phyloP scores from a whole-genome alignment of 2,329 filamentous ascomycete genomes.

The Penicillium sp. region DNA sequence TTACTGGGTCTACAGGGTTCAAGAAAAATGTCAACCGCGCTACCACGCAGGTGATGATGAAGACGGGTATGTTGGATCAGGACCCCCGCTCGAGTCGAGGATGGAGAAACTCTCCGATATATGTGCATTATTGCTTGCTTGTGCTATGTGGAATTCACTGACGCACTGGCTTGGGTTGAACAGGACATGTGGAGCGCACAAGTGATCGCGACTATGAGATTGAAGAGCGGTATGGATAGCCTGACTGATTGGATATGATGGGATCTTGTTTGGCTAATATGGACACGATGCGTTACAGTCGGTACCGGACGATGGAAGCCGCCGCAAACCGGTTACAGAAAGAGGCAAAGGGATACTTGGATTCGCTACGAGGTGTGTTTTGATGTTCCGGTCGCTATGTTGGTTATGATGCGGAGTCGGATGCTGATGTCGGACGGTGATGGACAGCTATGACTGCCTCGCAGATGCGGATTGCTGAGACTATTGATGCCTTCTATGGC shows the following conservation, averaged over 20 bases:
- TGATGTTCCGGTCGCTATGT: too few species aligned
- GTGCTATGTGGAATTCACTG: background rate
- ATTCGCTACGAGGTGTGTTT: slow-evolving; percentile 86
- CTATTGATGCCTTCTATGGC: slow-evolving; percentile 97
- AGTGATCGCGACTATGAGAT: slow-evolving; percentile 98
- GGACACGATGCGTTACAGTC: slow-evolving; percentile 46
- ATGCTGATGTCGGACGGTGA: too few species aligned
- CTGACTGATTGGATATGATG: background rate
- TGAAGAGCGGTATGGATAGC: slow-evolving; percentile 62
- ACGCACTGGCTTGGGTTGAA: background rate
- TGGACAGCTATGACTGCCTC: slow-evolving; percentile 86
- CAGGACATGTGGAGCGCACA: slow-evolving; percentile 92
- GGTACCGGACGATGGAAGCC: slow-evolving; percentile 94
- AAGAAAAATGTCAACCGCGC: slow-evolving; percentile 98
- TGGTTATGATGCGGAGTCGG: too few species aligned
- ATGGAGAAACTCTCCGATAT: too few species aligned
- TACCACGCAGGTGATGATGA: slow-evolving; percentile 99
- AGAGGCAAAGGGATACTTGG: slow-evolving; percentile 94
- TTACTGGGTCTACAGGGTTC: slow-evolving; percentile 50
- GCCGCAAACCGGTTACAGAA: slow-evolving; percentile 88
- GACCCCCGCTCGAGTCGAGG: background rate
- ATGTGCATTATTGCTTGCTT: too few species aligned
- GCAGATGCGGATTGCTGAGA: slow-evolving; percentile 98
- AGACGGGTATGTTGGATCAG: slow-evolving; percentile 57
- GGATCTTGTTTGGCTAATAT: too few species aligned